Percentiles rank a stretch among this genome's conserved stretches.
Conservation (phyloP, 768 basidiomycete species). For the Calocera viscosa region DNA sequence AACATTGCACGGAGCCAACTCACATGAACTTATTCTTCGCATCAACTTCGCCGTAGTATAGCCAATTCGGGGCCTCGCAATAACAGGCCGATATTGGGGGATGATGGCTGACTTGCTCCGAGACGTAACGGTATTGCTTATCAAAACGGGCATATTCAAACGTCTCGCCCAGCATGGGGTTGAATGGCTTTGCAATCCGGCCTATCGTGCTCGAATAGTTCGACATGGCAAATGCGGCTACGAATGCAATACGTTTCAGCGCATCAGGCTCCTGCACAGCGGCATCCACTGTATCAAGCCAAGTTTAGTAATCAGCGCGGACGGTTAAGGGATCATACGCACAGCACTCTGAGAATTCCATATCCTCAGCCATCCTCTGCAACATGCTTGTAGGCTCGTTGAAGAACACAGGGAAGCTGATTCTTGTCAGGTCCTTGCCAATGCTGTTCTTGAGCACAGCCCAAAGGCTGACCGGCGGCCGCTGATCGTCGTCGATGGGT, state of each 20-base stretch:
- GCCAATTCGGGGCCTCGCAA: constrained; percentile 80
- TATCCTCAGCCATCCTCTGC: constrained; percentile 95
- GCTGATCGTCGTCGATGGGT: constrained; percentile 54
- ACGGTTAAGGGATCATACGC: constrained; percentile 28
- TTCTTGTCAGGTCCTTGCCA: constrained; percentile 92
- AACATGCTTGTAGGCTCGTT: constrained; percentile 94
- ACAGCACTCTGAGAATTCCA: constrained; percentile 93
- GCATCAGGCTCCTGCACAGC: constrained; percentile 67
- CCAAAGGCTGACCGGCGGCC: constrained; percentile 87
- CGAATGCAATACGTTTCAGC: constrained; percentile 73
- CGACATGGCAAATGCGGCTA: constrained; percentile 94
- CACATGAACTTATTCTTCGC: constrained; percentile 88
- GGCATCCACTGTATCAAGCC: constrained; percentile 53
- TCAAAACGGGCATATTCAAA: constrained; percentile 87
- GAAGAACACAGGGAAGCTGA: constrained; percentile 87
- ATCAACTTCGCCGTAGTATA: constrained; percentile 89
- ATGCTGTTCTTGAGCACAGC: constrained; percentile 88
- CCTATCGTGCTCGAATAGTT: constrained; percentile 96
- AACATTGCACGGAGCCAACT: neutral
- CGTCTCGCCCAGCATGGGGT: constrained; percentile 91
- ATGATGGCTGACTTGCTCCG: constrained; percentile 96
- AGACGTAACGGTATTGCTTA: constrained; percentile 81
- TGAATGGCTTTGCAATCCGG: constrained; percentile 93
- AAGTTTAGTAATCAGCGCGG: neutral
- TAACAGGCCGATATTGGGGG: constrained; percentile 94